Evolutionary conservation across 441 rosid genomes (phyloP), one percentile per base, ranked within the genome.

Genomic region (Manihot esculenta): DNA sequence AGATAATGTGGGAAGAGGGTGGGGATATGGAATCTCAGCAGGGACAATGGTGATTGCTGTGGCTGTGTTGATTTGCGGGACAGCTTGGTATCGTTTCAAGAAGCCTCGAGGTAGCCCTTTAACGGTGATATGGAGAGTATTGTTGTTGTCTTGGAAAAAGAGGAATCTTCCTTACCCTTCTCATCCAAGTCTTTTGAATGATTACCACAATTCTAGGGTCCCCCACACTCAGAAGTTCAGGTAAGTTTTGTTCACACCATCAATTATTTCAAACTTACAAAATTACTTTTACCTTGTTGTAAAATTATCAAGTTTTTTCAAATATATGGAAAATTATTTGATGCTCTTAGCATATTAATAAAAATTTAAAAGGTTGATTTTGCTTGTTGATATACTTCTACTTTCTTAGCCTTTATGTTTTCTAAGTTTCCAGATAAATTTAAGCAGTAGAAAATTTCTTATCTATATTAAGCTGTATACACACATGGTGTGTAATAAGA

Each of bases 11-110:
- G 97, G 97, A 56, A 82, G 99, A 83, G 97, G 97, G 21, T 89
- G 92, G 91, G 99, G 95, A 3, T 94, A 91, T 71, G 99, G 99
- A 11, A 84, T 90, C 49, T 86, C 97, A 0, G 93, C 94, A 2
- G 99, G 80, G 64, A 85, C 99, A 26, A 89, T 90, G 95, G 86
- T 84, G 61, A 51, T 92, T 10, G 95, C 91, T 0, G 90, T 87
- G 0, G 76, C 71, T 5, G 76, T 91, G 33, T 73, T 94, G 75
- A 79, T 94, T 6, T 27, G 76, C 0, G 99, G 97, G 33, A 92
- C 89, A 5, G 75, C 55, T n/a, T 68, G 58, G 80, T 94, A 94
- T 76, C 86, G 99, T 60, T 90, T 78, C 77, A 89, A 77, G 85
- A 85, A 78, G 80, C 91, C 97, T 70, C 81, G 62, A 75, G 99